phyloP scores from a whole-genome alignment of 768 basidiomycete genomes.

The Mycena rebaudengoi region DNA sequence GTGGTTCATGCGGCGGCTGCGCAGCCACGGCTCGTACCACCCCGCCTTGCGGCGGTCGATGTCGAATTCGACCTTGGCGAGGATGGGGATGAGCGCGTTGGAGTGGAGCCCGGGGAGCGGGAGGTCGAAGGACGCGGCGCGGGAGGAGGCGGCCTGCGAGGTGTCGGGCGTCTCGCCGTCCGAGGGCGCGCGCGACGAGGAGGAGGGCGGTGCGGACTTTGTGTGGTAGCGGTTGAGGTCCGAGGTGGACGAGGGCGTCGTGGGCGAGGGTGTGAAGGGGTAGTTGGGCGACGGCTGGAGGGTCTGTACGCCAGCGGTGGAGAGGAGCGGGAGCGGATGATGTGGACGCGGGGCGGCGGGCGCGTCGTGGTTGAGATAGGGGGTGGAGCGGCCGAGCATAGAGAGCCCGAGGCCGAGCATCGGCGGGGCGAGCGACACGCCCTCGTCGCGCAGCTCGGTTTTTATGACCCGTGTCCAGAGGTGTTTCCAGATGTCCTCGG shows the following conservation, averaged over 20 bases:
- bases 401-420: constrained; percentile 56
- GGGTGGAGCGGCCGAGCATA: constrained; percentile 50
- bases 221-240: constrained; percentile 52
- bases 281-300: constrained; percentile 46
- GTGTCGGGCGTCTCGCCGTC: constrained; percentile 46
- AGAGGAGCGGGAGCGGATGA: constrained; percentile 47
- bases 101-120: constrained; percentile 72
- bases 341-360: constrained; percentile 46
- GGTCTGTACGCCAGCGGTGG: constrained; percentile 50
- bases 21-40: constrained; percentile 90
- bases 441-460: constrained; percentile 63
- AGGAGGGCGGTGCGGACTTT: constrained; percentile 59
- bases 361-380: constrained; percentile 47
- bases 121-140: constrained; percentile 64
- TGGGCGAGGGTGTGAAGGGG: constrained; percentile 56
- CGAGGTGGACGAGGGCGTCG: constrained; percentile 63
- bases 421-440: constrained; percentile 45
- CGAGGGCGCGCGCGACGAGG: constrained; percentile 48
- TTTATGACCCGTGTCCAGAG: constrained; percentile 81
- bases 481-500: constrained; percentile 88
- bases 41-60: constrained; percentile 81
- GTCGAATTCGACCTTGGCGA: constrained; percentile 96
- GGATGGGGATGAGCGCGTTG: constrained; percentile 76
- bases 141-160: constrained; percentile 41
- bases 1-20: constrained; percentile 68